phyloP scores from a whole-genome alignment of 2,329 filamentous ascomycete species.

The Arthrocladium fulminans region DNA sequence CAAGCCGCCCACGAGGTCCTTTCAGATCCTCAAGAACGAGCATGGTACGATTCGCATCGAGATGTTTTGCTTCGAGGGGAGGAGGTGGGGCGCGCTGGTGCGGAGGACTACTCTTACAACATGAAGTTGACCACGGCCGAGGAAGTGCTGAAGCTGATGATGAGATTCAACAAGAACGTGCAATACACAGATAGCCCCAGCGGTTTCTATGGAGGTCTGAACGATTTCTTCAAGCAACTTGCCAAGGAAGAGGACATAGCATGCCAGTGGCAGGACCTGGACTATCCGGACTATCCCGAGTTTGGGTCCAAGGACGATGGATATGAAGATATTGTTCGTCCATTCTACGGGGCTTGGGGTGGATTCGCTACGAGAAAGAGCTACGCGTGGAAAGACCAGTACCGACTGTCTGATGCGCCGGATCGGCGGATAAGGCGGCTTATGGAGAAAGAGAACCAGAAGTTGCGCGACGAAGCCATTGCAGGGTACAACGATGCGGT shows the following conservation, averaged over 20 bases:
- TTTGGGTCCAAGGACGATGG: conserved; percentile 71
- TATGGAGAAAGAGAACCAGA: conserved; percentile 94
- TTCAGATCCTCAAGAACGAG: conserved; percentile 86
- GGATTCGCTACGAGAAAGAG: conserved; percentile 75
- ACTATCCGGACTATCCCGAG: conserved; percentile 61
- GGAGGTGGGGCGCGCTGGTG: conserved; percentile 33
- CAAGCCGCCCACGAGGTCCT: conserved; percentile 94
- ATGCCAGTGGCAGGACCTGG: conserved; percentile 56
- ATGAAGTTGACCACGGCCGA: conserved; percentile 69
- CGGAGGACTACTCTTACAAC: conserved; percentile 55
- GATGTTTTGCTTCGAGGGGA: conserved; percentile 68
- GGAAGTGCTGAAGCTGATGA: conserved; percentile 68
- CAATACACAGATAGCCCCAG: conserved; percentile 70
- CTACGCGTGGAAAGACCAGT: conserved; percentile 83
- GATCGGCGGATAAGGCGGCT: conserved; percentile 71
- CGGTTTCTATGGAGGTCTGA: conserved; percentile 77
- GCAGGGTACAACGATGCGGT: conserved; percentile 91
- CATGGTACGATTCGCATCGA: conserved; percentile 95
- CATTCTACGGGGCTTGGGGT: conserved; percentile 74
- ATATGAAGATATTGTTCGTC: conserved; percentile 66
- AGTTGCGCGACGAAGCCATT: conserved; percentile 68
- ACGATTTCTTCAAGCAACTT: conserved; percentile 69
- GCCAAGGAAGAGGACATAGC: conserved; percentile 71
- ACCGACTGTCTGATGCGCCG: conserved; percentile 73
- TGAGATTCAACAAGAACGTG: conserved; percentile 67